Conservation (phyloP, 1,284 basidiomycete genomes). For the Trametes versicolor region DNA sequence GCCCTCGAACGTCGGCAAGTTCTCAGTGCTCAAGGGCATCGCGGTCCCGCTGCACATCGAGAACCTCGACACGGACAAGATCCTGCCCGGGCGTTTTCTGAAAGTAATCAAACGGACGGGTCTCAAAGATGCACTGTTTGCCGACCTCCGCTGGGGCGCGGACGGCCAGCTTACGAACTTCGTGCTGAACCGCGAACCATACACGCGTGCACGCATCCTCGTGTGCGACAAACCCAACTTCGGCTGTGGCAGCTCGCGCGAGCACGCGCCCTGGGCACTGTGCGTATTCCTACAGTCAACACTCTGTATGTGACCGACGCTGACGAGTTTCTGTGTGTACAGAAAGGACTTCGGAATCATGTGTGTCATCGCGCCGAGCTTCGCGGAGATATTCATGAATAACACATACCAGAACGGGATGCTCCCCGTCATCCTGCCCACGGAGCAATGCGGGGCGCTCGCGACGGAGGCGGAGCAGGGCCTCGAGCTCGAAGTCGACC, state of each 20-base stretch:
- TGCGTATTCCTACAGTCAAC: constrained; percentile 51
- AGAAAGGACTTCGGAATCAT: constrained; percentile 96
- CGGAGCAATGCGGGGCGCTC: constrained; percentile 78
- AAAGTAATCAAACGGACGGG: constrained; percentile 96
- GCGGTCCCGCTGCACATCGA: constrained; percentile 91
- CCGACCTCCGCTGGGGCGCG: constrained; percentile 80
- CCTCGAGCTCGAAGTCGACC: constrained; percentile 87
- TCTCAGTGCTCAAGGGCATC: constrained; percentile 84
- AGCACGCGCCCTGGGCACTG: constrained; percentile 97
- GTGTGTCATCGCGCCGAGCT: constrained; percentile 92
- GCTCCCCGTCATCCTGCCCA: constrained; percentile 86
- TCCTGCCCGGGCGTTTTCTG: constrained; percentile 96
- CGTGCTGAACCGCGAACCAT: constrained; percentile 89
- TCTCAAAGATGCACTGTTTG: constrained; percentile 91
- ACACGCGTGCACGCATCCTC: constrained; percentile 83
- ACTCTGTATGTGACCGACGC: constrained; percentile 3
- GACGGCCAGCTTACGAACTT: constrained; percentile 89
- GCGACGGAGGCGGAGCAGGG: constrained; percentile 86
- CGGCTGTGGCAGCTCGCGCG: constrained; percentile 93
- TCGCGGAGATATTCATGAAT: constrained; percentile 94
- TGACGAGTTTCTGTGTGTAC: constrained; percentile 11
- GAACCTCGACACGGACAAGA: constrained; percentile 97
- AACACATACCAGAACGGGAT: constrained; percentile 98
- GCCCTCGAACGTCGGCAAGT: constrained; percentile 78
- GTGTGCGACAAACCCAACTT: constrained; percentile 94